phyloP scores from a whole-genome alignment of 2,329 filamentous ascomycete genomes.

The Neofusicoccum umdonicola region DNA sequence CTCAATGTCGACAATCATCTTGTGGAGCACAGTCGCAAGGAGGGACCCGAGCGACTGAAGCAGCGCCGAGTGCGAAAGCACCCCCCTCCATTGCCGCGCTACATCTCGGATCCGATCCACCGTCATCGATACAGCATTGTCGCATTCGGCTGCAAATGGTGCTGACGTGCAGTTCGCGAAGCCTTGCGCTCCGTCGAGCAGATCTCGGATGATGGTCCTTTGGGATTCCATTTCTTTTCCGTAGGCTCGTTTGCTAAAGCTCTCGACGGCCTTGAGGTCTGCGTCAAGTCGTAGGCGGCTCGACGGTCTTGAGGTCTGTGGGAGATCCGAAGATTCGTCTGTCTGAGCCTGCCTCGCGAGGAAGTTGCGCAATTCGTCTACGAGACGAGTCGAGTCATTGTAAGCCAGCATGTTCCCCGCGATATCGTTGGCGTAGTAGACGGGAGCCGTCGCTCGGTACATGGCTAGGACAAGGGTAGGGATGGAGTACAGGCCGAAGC shows the following conservation, averaged over 20 bases:
- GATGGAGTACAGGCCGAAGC: conserved; percentile 66
- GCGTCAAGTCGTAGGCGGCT: conserved; percentile 48
- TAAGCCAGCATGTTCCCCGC: conserved; percentile 64
- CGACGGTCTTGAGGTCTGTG: conserved; percentile 32
- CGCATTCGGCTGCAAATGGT: conserved; percentile 60
- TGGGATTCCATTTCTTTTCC: conserved; percentile 65
- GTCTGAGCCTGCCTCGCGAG: conserved; percentile 43
- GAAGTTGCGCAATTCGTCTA: conserved; percentile 52
- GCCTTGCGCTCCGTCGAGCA: conserved; percentile 62
- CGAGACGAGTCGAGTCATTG: conserved; percentile 61
- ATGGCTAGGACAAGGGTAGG: conserved; percentile 73
- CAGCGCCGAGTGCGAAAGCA: conserved; percentile 59
- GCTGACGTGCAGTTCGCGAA: conserved; percentile 59
- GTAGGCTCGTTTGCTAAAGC: conserved; percentile 61
- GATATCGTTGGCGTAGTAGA: conserved; percentile 65
- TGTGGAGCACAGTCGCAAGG: conserved; percentile 55
- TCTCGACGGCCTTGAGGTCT: conserved; percentile 57
- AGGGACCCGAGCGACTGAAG: conserved; percentile 62
- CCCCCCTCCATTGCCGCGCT: conserved; percentile 55
- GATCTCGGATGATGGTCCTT: conserved; percentile 59
- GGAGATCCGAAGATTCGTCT: conserved; percentile 30
- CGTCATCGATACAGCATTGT: conserved; percentile 57
- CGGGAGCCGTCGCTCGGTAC: conserved; percentile 72
- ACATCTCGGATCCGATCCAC: conserved; percentile 58
- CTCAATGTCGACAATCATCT: conserved; percentile 61